A percentile compares a stretch with the other conserved stretches of the same genome.
Evolutionary conservation across 805 yeast genomes (phyloP).

Genomic region (Starmerella potacharoeniae): DNA sequence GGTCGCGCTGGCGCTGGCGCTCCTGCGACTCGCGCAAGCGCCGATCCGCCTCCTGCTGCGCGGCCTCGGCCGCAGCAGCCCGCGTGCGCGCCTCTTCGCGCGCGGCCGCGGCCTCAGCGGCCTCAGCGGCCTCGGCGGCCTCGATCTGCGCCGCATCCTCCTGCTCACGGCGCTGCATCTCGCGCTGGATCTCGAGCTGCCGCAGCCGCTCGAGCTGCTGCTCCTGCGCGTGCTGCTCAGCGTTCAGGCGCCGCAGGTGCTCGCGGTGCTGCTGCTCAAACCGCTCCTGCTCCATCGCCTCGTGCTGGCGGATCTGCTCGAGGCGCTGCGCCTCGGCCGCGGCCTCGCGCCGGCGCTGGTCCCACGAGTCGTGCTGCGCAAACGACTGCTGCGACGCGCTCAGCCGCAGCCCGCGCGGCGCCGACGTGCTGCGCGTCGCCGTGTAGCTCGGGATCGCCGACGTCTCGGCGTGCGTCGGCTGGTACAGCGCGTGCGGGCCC

Average conservation of each 20-base stretch:
- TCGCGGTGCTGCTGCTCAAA: slow-evolving; percentile 8
- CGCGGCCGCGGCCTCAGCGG: not conserved
- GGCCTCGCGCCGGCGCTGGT: not conserved
- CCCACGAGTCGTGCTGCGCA: slow-evolving; percentile 1
- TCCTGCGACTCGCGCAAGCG: slow-evolving; percentile 1
- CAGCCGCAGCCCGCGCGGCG: slow-evolving; percentile 10
- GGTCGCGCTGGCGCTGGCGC: slow-evolving; percentile 2
- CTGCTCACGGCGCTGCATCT: slow-evolving; percentile 1
- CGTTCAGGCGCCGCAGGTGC: not conserved
- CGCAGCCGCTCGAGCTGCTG: slow-evolving; percentile 5
- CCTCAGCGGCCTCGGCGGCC: slow-evolving; percentile 1
- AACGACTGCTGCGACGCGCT: slow-evolving; percentile 9
- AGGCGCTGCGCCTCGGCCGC: slow-evolving; percentile 10
- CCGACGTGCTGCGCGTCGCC: slow-evolving; percentile 4
- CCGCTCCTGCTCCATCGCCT: slow-evolving; percentile 11
- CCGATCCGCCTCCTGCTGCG: slow-evolving; percentile 1
- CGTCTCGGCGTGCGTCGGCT: slow-evolving; percentile 5
- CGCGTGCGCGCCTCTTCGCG: slow-evolving; percentile 2
- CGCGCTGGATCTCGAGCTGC: not conserved
- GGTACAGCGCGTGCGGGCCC: slow-evolving; percentile 1
- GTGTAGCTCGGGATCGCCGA: slow-evolving; percentile 10
- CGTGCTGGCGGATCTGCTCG: slow-evolving; percentile 6
- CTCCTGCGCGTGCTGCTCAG: slow-evolving; percentile 6
- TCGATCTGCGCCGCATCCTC: not conserved
- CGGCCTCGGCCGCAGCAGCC: slow-evolving; percentile 2